Conservation (phyloP, 2,329 filamentous ascomycete genomes). For the Claviceps arundinis region DNA sequence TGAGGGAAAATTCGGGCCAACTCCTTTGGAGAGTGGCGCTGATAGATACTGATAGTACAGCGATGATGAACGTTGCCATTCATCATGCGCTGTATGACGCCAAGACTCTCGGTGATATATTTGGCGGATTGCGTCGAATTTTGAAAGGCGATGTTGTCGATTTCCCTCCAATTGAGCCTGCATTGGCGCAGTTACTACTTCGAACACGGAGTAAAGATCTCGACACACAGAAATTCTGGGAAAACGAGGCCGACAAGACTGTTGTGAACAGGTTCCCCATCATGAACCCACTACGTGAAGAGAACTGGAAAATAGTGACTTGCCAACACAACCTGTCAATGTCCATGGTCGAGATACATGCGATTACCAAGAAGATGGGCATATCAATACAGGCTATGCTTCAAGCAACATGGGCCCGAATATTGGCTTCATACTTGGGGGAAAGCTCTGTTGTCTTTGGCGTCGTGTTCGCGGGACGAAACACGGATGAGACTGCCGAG, state of each 20-base stretch:
- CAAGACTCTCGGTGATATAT: slow-evolving; percentile 51
- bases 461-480: slow-evolving; percentile 64
- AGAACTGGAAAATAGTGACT: slow-evolving; percentile 20
- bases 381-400: slow-evolving; percentile 64
- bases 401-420: slow-evolving; percentile 63
- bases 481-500: slow-evolving; percentile 41
- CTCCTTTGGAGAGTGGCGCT: slow-evolving; percentile 53
- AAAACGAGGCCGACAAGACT: slow-evolving; percentile 33
- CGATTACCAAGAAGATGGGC: slow-evolving; percentile 40
- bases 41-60: slow-evolving; percentile 13
- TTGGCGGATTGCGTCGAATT: slow-evolving; percentile 39
- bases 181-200: slow-evolving; percentile 29
- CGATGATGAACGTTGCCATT: slow-evolving; percentile 35
- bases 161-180: slow-evolving; percentile 17
- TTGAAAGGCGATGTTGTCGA: slow-evolving; percentile 11
- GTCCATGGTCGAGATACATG: slow-evolving; percentile 35
- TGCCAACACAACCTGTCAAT: slow-evolving; percentile 21
- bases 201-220: slow-evolving; percentile 14
- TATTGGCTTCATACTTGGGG: slow-evolving; percentile 66
- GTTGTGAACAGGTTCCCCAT: slow-evolving; percentile 62
- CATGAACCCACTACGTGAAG: slow-evolving; percentile 48
- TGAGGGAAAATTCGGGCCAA: slow-evolving; percentile 31
- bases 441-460: slow-evolving; percentile 67
- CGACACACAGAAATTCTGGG: slow-evolving; percentile 49
- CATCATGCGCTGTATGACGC: slow-evolving; percentile 86